Conservation (phyloP, 2,329 filamentous ascomycete genomes). For the Ophiostoma ulmi region DNA sequence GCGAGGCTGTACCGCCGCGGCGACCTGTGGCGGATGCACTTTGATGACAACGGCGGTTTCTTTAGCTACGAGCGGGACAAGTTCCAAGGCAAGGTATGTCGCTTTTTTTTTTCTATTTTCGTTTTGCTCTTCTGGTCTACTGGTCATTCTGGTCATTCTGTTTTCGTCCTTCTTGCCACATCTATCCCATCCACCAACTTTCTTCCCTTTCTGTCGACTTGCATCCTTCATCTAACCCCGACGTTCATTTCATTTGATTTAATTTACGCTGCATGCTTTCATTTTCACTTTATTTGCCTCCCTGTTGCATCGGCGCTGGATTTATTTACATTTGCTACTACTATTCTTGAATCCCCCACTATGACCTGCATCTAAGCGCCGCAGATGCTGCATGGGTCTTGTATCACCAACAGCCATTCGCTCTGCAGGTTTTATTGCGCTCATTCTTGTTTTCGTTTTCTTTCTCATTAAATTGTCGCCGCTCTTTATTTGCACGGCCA, state of each 20-base stretch:
- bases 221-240: not conserved
- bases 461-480: too few species aligned
- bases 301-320: not conserved
- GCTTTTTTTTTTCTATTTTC: conserved; percentile 16
- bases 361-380: conserved; percentile 12
- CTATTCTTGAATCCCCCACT: not conserved
- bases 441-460: not conserved
- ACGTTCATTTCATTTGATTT: not conserved
- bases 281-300: not conserved
- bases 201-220: not conserved
- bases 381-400: conserved; percentile 11
- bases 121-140: not conserved
- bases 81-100: conserved; percentile 70
- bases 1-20: conserved; percentile 83
- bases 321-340: not conserved
- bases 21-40: conserved; percentile 69
- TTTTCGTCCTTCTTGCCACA: not conserved
- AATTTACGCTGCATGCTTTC: conserved; percentile 2
- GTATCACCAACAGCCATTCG: conserved; percentile 11
- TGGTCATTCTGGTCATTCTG: not conserved
- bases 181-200: not conserved
- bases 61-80: conserved; percentile 81
- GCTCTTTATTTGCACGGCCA: not conserved
- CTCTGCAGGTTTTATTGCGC: conserved; percentile 11
- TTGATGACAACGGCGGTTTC: conserved; percentile 80